phyloP scores from a whole-genome alignment of 75 land plant genomes.

The Cryptomeria japonica region DNA sequence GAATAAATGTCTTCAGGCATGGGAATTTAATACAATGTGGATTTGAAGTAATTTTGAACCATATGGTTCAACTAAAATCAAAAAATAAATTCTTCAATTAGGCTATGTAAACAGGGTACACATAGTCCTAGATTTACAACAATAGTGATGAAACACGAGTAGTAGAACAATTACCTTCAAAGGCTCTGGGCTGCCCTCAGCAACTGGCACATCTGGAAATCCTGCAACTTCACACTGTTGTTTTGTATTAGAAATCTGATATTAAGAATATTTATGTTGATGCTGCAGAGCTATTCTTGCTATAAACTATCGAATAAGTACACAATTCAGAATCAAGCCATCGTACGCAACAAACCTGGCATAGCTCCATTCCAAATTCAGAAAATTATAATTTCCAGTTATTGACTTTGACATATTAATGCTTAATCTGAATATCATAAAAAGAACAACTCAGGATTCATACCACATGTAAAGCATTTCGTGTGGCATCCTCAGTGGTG shows the following conservation, averaged over 20 bases:
- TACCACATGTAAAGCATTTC: constrained; percentile 89
- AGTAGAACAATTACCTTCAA: constrained; percentile 57
- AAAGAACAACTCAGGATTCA: constrained; percentile 3
- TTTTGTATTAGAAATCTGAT: background rate
- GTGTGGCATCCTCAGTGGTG: constrained; percentile 62
- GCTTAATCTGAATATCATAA: background rate
- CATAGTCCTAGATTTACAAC: background rate
- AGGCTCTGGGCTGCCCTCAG: constrained; percentile 83
- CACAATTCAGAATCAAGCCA: background rate
- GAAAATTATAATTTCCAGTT: background rate
- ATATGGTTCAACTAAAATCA: background rate
- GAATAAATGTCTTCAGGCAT: no score
- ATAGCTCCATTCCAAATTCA: background rate
- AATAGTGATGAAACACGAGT: background rate
- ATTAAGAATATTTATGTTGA: constrained; percentile 19
- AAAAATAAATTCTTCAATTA: background rate
- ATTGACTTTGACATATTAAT: background rate
- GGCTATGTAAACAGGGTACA: background rate
- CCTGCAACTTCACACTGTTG: constrained; percentile 97
- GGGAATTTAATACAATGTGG: background rate
- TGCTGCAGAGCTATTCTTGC: background rate
- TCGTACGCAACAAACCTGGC: background rate
- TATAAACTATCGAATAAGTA: background rate
- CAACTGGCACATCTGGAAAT: constrained; percentile 75
- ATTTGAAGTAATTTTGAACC: background rate